A percentile compares a stretch with the other conserved stretches of the same genome.
Conservation (phyloP, 2,329 filamentous ascomycete species). For the Neophaeococcomyces aloes region DNA sequence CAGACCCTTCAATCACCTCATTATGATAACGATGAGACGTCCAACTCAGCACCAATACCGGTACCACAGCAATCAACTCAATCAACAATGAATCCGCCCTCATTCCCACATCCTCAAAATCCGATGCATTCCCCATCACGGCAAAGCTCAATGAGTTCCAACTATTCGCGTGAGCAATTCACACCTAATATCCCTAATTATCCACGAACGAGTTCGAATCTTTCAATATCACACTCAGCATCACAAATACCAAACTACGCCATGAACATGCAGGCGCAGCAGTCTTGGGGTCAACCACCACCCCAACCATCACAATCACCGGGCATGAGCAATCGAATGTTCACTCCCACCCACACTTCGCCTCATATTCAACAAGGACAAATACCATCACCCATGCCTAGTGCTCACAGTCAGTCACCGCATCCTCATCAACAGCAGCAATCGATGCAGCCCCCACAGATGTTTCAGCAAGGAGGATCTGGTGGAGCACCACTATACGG, state of each 20-base stretch:
- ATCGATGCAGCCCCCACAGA: slow-evolving; percentile 21
- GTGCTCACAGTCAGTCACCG: slow-evolving; percentile 14
- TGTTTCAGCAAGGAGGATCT: neutral
- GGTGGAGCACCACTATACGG: slow-evolving; percentile 18
- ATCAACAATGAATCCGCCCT: slow-evolving; percentile 50
- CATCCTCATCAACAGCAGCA: slow-evolving; percentile 16
- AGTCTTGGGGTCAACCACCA: slow-evolving; percentile 55
- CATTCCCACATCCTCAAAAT: slow-evolving; percentile 62
- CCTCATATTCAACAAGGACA: slow-evolving; percentile 18
- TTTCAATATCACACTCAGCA: slow-evolving; percentile 44
- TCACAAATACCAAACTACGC: slow-evolving; percentile 46
- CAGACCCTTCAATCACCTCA: slow-evolving; percentile 16
- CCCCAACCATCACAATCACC: slow-evolving; percentile 55
- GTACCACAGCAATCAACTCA: slow-evolving; percentile 37
- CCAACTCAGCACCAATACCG: slow-evolving; percentile 29
- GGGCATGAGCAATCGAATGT: slow-evolving; percentile 29
- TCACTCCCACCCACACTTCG: slow-evolving; percentile 20
- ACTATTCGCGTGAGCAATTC: slow-evolving; percentile 49
- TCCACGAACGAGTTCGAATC: slow-evolving; percentile 43
- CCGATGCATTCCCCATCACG: slow-evolving; percentile 65
- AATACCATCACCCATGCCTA: slow-evolving; percentile 21
- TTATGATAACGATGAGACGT: slow-evolving; percentile 17
- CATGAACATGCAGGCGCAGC: slow-evolving; percentile 45
- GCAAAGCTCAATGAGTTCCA: slow-evolving; percentile 47
- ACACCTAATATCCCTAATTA: slow-evolving; percentile 28